Conservation (phyloP, 441 rosid species). For the Erodium trifolium region DNA sequence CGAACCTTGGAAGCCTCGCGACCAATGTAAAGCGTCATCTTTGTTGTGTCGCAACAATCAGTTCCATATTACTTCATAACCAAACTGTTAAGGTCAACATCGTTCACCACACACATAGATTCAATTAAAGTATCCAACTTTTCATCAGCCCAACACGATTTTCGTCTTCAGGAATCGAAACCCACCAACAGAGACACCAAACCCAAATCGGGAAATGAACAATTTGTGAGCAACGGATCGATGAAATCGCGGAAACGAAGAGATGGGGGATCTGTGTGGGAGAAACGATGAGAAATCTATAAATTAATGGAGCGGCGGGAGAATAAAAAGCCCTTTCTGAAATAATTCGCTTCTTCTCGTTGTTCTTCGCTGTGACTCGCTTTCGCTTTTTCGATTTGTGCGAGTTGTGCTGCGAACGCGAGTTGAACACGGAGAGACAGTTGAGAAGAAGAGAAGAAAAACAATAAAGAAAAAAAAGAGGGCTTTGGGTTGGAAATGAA, state of each 20-base stretch:
- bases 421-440: constrained; percentile 61
- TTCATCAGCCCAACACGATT: background rate
- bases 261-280: constrained; percentile 1
- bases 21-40: constrained; percentile 86
- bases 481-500: background rate
- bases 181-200: background rate
- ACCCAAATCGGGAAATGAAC: background rate
- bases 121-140: constrained; percentile 5
- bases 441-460: constrained; percentile 18
- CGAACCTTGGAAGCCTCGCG: constrained; percentile 97
- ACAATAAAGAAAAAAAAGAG: background rate
- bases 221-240: background rate
- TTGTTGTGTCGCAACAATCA: constrained; percentile 31
- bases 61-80: constrained; percentile 50
- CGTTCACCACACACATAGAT: constrained; percentile 31
- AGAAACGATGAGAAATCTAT: background rate
- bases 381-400: constrained; percentile 15
- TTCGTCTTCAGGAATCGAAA: constrained; percentile 23
- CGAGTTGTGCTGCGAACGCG: constrained; percentile 39
- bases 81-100: constrained; percentile 17
- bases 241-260: background rate
- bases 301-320: background rate
- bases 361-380: constrained; percentile 5
- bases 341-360: background rate
- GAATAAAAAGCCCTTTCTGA: background rate